phyloP scores from a whole-genome alignment of 2,329 filamentous ascomycete species.

The Aureobasidium sp. region DNA sequence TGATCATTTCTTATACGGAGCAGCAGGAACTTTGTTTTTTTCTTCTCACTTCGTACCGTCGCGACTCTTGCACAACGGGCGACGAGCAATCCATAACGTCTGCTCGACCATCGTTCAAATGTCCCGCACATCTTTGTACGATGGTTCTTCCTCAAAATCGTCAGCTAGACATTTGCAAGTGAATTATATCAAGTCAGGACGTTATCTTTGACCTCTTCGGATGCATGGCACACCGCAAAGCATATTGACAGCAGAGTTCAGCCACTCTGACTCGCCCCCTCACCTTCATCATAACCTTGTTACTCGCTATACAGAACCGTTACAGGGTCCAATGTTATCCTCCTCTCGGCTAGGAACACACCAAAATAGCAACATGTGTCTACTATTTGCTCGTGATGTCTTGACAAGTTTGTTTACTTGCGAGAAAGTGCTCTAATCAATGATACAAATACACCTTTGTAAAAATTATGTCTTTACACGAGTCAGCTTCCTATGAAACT shows the following conservation, averaged over 20 bases:
- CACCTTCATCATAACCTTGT: not conserved
- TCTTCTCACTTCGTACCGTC: no score
- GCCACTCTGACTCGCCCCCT: slow-evolving; percentile 1
- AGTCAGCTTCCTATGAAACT: no score
- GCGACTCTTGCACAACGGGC: no score
- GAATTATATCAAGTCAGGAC: not conserved
- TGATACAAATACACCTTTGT: no score
- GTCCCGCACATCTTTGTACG: no score
- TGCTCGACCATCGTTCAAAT: not conserved
- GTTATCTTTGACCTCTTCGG: not conserved
- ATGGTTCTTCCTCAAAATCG: no score
- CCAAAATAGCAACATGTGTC: not conserved
- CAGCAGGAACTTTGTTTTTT: not conserved
- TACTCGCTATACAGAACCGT: not conserved
- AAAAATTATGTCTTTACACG: no score
- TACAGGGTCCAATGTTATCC: not conserved
- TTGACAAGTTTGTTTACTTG: no score
- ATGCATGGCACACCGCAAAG: not conserved
- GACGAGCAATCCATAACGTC: not conserved
- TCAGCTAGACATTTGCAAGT: not conserved
- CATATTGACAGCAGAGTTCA: not conserved
- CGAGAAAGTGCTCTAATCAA: no score
- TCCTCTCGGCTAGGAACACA: no score
- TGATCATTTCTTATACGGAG: not conserved
- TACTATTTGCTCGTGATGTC: no score